Conservation (phyloP, 208 protist genomes). For the Balamuthia mandrillaris region DNA sequence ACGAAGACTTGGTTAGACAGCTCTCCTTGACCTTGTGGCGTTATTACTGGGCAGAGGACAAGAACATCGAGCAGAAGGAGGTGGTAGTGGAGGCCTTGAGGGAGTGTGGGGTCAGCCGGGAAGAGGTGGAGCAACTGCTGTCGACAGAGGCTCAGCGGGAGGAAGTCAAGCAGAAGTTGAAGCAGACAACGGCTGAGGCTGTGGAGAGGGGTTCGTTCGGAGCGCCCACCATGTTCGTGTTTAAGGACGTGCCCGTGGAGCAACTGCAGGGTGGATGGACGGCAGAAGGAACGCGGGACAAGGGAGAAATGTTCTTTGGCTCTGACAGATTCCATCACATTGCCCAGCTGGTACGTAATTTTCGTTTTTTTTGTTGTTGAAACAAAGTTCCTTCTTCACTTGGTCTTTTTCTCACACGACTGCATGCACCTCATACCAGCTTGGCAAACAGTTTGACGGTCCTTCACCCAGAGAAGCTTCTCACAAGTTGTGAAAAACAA, state of each 20-base stretch:
- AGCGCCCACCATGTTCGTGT: background rate
- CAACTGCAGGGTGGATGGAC: background rate
- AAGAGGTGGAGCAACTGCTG: background rate
- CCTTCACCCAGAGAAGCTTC: too few species aligned
- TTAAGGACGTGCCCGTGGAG: background rate
- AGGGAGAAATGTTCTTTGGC: conserved; percentile 17
- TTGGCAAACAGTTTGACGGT: too few species aligned
- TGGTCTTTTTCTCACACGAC: too few species aligned
- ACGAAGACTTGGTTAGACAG: background rate
- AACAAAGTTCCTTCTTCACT: too few species aligned
- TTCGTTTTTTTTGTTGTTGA: too few species aligned
- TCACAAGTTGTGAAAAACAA: too few species aligned
- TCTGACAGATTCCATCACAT: conserved; percentile 23
- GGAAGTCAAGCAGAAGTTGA: conserved; percentile 10
- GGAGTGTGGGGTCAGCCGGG: background rate
- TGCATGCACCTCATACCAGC: too few species aligned
- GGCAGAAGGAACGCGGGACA: too few species aligned
- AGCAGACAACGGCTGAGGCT: background rate
- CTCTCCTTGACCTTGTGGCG: background rate
- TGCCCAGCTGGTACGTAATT: too few species aligned
- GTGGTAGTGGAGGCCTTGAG: background rate
- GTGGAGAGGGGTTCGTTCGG: background rate
- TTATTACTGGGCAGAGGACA: conserved; percentile 12
- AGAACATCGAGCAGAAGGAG: background rate
- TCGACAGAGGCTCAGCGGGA: background rate